These are phyloP conservation scores for Serendipita sp. DNA, from an alignment of 768 basidiomycete genomes.

Conservation along the genomic window DNA sequence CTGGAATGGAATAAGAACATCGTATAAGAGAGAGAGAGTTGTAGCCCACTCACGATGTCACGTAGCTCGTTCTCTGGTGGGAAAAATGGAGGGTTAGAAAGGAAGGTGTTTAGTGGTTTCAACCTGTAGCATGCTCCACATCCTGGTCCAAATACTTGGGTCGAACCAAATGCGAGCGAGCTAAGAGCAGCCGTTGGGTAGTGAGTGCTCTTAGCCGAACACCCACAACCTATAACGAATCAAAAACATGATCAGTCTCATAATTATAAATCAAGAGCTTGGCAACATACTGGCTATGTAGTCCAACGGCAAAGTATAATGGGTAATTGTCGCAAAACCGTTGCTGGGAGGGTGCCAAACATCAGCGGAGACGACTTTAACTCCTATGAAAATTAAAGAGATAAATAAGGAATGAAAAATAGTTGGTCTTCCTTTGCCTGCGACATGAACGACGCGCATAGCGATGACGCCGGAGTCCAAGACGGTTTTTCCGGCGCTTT, in stretches of 20 bases:
- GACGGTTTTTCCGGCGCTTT: too few species aligned
- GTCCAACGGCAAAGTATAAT: conserved; percentile 39
- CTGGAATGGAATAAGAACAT: not conserved
- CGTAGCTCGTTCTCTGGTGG: conserved; percentile 35
- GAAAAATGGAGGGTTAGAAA: conserved; percentile 50
- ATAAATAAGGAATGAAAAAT: not conserved
- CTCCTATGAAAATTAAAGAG: not conserved
- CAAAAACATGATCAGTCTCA: not conserved
- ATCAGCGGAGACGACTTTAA: not conserved
- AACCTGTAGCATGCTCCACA: conserved; percentile 48
- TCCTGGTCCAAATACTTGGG: conserved; percentile 36
- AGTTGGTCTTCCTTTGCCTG: not conserved
- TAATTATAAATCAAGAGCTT: too few species aligned
- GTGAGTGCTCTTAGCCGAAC: conserved; percentile 39
- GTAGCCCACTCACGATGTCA: conserved; percentile 25
- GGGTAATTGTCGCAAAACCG: conserved; percentile 64
- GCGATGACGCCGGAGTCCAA: too few species aligned
- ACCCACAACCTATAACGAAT: conserved; percentile 40
- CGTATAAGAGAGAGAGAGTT: not conserved
- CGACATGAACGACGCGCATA: too few species aligned
- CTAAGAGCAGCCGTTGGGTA: conserved; percentile 70
- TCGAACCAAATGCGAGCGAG: conserved; percentile 67
- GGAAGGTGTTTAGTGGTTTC: conserved; percentile 53
- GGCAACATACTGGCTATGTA: conserved; percentile 32
- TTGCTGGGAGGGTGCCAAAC: conserved; percentile 19